phyloP scores from a whole-genome alignment of 306 rosid genomes.

The Cucurbita argyrosperma region DNA sequence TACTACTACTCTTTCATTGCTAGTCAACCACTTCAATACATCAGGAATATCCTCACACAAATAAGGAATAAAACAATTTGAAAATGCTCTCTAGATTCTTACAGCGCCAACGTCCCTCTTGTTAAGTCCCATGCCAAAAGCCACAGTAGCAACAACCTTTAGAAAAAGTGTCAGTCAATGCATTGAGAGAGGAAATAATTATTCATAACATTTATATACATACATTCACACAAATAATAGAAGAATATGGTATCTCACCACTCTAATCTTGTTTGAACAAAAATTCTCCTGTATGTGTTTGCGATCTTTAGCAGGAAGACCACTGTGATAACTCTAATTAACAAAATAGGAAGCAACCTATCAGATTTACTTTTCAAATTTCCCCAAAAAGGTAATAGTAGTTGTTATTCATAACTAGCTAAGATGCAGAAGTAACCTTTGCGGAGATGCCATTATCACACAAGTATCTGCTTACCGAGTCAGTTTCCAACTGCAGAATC shows the following conservation, averaged over 20 bases:
- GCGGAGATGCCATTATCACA: slow-evolving; percentile 56
- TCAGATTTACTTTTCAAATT: slow-evolving; percentile 13
- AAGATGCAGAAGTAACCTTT: slow-evolving; percentile 45
- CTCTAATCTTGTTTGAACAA: slow-evolving; percentile 72
- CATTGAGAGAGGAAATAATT: slow-evolving; percentile 9
- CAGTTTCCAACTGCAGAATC: slow-evolving; percentile 64
- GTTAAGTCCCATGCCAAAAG: slow-evolving; percentile 98
- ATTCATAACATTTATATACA: neutral
- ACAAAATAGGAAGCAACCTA: slow-evolving; percentile 6
- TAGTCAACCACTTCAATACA: neutral
- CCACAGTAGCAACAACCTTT: slow-evolving; percentile 96
- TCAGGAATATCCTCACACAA: neutral
- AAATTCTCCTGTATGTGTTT: slow-evolving; percentile 63
- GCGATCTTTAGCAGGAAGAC: slow-evolving; percentile 73
- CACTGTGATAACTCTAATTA: slow-evolving; percentile 69
- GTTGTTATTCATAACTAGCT: neutral
- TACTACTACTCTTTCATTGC: neutral
- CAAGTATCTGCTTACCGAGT: slow-evolving; percentile 53
- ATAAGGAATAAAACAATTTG: neutral
- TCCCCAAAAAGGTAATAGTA: neutral
- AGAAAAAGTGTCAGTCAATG: slow-evolving; percentile 15
- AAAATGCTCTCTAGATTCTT: slow-evolving; percentile 18
- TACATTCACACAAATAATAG: neutral
- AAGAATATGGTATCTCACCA: slow-evolving; percentile 41
- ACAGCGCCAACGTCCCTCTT: slow-evolving; percentile 93